Evolutionary conservation across 2,329 filamentous ascomycete species (phyloP).

Genomic region (Cordyceps pruinosa): DNA sequence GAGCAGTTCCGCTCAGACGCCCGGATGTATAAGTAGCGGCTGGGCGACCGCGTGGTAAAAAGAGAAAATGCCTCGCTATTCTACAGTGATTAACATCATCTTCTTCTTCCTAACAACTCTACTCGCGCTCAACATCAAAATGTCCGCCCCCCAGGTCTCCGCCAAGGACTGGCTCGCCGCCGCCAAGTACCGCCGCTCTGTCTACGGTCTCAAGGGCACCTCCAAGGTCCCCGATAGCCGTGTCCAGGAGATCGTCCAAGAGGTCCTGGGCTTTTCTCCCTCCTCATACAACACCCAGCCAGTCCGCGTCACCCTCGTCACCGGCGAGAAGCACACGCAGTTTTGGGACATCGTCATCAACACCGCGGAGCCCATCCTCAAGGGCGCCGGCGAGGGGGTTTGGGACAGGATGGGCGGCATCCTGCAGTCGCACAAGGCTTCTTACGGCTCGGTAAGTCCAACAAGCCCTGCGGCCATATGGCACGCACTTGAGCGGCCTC

Average conservation of each 20-base stretch:
- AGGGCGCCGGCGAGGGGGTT: neutral
- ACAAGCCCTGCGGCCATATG: constrained; percentile 39
- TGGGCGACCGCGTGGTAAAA: neutral
- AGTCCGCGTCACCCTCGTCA: constrained; percentile 69
- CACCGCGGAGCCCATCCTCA: constrained; percentile 45
- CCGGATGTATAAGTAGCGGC: constrained; percentile 5
- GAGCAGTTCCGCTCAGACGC: neutral
- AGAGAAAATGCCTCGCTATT: constrained; percentile 3
- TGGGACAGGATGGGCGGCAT: constrained; percentile 13
- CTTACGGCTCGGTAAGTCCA: constrained; percentile 9
- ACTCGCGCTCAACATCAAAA: constrained; percentile 29
- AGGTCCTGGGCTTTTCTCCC: constrained; percentile 62
- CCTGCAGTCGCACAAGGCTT: constrained; percentile 20
- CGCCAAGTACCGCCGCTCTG: constrained; percentile 60
- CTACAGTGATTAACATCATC: neutral
- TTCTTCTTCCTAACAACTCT: constrained; percentile 4
- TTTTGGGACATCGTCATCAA: constrained; percentile 72
- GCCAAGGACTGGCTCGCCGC: constrained; percentile 53
- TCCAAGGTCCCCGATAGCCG: constrained; percentile 43
- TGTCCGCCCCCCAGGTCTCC: constrained; percentile 34
- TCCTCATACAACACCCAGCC: constrained; percentile 86
- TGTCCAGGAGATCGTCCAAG: constrained; percentile 58
- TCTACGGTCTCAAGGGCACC: constrained; percentile 61
- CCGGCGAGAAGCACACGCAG: constrained; percentile 77
- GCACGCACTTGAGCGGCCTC: constrained; percentile 48